Evolutionary conservation across 2,329 filamentous ascomycete genomes (phyloP).

Genomic region (Ascosphaera acerosa): DNA sequence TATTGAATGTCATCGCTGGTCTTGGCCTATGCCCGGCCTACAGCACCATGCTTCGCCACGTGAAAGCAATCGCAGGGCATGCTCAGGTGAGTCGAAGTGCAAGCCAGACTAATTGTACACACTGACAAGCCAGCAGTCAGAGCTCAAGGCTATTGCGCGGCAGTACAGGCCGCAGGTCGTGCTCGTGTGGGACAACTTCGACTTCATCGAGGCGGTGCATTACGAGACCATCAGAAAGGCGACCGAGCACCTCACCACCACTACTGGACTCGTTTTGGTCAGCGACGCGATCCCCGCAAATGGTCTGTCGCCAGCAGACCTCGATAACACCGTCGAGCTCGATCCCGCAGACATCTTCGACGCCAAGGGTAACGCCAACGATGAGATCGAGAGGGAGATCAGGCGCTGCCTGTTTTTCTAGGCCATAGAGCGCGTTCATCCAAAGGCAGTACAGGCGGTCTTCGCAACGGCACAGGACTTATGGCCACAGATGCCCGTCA

Average conservation of each 20-base stretch:
- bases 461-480: background rate
- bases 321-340: background rate
- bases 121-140: too few species aligned
- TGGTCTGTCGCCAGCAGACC: background rate
- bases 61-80: too few species aligned
- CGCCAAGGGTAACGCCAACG: background rate
- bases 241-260: background rate
- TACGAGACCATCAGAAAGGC: background rate
- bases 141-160: background rate
- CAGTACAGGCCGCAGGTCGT: background rate
- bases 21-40: too few species aligned
- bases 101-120: too few species aligned
- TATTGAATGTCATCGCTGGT: too few species aligned
- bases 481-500: conserved; percentile 1
- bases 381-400: conserved; percentile 1
- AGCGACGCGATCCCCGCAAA: background rate
- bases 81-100: too few species aligned
- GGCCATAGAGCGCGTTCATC: conserved; percentile 1
- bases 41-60: too few species aligned
- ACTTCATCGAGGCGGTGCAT: background rate
- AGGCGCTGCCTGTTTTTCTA: background rate
- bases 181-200: background rate
- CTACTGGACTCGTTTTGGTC: background rate
- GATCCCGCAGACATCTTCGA: background rate
- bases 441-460: background rate